A percentile compares a stretch with the other conserved stretches of the same genome.
Conservation (phyloP, 352 stramenopile genomes). For the Globisporangium takayamanum region DNA sequence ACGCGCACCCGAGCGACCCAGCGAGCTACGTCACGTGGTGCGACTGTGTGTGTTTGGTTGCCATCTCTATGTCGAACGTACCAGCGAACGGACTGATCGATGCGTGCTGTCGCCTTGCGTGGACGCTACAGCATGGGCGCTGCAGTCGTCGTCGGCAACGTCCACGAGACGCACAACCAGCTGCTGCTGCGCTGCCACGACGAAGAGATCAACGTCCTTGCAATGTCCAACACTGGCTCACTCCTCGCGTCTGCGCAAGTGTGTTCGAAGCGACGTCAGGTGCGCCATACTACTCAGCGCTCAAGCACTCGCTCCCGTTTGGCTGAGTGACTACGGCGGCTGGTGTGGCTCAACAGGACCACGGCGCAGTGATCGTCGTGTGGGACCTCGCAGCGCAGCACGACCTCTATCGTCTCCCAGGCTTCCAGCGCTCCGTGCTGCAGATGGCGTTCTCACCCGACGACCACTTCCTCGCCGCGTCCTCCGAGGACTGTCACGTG, state of each 20-base stretch:
- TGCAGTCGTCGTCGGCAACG: slow-evolving; percentile 41
- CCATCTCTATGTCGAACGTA: background rate
- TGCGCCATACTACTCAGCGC: background rate
- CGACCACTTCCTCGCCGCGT: slow-evolving; percentile 67
- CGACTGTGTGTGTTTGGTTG: background rate
- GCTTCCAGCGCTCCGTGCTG: slow-evolving; percentile 55
- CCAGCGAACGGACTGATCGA: background rate
- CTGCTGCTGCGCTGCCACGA: slow-evolving; percentile 47
- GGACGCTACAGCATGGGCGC: slow-evolving; percentile 35
- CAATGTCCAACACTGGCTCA: slow-evolving; percentile 27
- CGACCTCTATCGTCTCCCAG: slow-evolving; percentile 46
- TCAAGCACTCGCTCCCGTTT: no score
- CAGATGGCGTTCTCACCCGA: slow-evolving; percentile 72
- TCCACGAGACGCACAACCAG: slow-evolving; percentile 44
- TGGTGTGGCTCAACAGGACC: slow-evolving; percentile 14
- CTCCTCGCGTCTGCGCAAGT: slow-evolving; percentile 47
- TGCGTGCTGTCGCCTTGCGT: background rate
- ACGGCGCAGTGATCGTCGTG: slow-evolving; percentile 33
- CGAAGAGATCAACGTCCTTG: slow-evolving; percentile 46
- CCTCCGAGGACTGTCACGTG: slow-evolving; percentile 54
- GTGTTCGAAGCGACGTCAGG: slow-evolving; percentile 25
- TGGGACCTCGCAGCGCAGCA: slow-evolving; percentile 38
- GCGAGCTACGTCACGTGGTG: slow-evolving; percentile 55
- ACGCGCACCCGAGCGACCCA: slow-evolving; percentile 40
- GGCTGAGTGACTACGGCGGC: background rate